Percentiles rank a stretch among this genome's conserved stretches.
Conservation (phyloP, 2,329 filamentous ascomycete species). For the Fusarium sp. region DNA sequence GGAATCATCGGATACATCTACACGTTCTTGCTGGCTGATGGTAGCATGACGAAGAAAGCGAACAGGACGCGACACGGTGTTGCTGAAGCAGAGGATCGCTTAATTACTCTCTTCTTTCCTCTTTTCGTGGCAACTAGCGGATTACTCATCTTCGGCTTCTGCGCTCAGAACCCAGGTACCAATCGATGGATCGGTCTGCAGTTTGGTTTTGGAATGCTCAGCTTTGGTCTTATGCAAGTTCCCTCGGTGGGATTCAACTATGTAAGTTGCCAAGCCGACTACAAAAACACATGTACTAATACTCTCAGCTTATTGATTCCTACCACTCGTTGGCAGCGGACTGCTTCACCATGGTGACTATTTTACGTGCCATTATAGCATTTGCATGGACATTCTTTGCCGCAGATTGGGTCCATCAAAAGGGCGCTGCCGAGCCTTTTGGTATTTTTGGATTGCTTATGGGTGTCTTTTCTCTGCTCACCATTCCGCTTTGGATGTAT, state of each 20-base stretch:
- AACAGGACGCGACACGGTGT: slow-evolving; percentile 45
- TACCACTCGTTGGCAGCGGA: slow-evolving; percentile 62
- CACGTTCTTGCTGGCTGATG: slow-evolving; percentile 47
- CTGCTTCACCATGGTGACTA: slow-evolving; percentile 67
- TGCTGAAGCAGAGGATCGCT: slow-evolving; percentile 52
- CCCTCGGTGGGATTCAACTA: slow-evolving; percentile 57
- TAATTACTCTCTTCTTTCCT: slow-evolving; percentile 51
- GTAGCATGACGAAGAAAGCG: slow-evolving; percentile 13
- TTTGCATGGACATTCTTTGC: slow-evolving; percentile 70
- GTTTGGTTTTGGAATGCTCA: slow-evolving; percentile 54
- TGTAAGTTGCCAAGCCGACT: slow-evolving; percentile 43
- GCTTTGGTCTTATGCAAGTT: slow-evolving; percentile 56
- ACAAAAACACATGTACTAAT: background rate
- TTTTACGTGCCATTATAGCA: slow-evolving; percentile 61
- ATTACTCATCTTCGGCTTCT: slow-evolving; percentile 55
- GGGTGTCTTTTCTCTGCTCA: slow-evolving; percentile 55
- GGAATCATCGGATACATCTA: slow-evolving; percentile 48
- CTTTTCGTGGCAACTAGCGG: slow-evolving; percentile 51
- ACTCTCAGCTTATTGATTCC: slow-evolving; percentile 61
- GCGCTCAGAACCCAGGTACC: slow-evolving; percentile 50
- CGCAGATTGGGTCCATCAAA: slow-evolving; percentile 59
- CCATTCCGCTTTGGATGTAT: slow-evolving; percentile 52
- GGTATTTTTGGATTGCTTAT: slow-evolving; percentile 54
- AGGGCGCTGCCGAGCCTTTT: slow-evolving; percentile 63
- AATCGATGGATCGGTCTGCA: slow-evolving; percentile 54